phyloP scores from a whole-genome alignment of 2,329 filamentous ascomycete species.

The Sclerotinia sclerotiorum region DNA sequence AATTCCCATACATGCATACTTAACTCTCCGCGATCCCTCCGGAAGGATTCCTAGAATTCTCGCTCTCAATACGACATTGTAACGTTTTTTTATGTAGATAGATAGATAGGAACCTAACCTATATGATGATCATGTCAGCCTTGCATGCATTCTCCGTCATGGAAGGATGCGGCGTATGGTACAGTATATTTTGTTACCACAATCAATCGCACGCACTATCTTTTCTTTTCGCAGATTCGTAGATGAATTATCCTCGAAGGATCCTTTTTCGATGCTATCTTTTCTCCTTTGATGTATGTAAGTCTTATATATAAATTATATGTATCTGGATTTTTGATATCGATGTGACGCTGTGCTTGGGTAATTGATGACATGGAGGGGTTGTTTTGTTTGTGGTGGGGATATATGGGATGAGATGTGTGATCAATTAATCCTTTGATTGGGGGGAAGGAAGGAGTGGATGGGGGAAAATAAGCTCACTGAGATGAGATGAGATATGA shows the following conservation, averaged over 20 bases:
- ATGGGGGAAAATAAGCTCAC: slow-evolving; percentile 1
- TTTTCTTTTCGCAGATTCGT: background rate
- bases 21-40: background rate
- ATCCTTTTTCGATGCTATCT: background rate
- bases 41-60: slow-evolving; percentile 1
- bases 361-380: slow-evolving; percentile 20
- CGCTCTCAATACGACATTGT: background rate
- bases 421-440: background rate
- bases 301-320: too few relatives aligned
- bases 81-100: slow-evolving; percentile 10
- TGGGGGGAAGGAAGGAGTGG: background rate
- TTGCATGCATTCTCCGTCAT: slow-evolving; percentile 13
- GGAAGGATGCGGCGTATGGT: slow-evolving; percentile 2
- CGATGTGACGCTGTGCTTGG: slow-evolving; percentile 4
- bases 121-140: slow-evolving; percentile 18
- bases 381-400: background rate
- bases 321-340: background rate
- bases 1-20: background rate
- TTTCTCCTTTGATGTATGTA: background rate
- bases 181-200: background rate
- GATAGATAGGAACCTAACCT: too few relatives aligned
- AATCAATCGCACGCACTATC: background rate
- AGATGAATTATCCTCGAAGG: background rate
- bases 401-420: background rate
- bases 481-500: slow-evolving; percentile 8